Evolutionary conservation across 2,329 filamentous ascomycete species (phyloP).

Genomic region (Phaeosphaeria sp.): DNA sequence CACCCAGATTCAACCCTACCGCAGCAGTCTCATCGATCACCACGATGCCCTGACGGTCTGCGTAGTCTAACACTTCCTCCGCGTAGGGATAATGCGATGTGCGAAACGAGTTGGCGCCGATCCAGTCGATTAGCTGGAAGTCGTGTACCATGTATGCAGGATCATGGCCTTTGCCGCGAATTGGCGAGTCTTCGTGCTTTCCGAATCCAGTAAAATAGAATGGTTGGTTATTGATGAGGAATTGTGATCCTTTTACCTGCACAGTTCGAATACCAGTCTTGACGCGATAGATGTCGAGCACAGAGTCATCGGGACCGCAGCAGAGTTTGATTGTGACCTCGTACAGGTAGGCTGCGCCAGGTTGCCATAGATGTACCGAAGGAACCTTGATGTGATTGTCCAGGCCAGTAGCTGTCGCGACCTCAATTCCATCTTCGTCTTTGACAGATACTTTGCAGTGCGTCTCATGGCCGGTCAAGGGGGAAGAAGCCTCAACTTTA

Average conservation of each 20-base stretch:
- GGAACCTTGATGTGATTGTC: conserved; percentile 3
- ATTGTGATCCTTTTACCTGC: conserved; percentile 4
- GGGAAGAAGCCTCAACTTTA: neutral
- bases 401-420: neutral
- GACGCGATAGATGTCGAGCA: conserved; percentile 7
- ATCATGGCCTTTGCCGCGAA: conserved; percentile 17
- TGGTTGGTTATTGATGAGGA: conserved; percentile 14
- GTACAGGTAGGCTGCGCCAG: conserved; percentile 13
- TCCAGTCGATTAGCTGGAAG: conserved; percentile 13
- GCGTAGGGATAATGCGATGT: conserved; percentile 17
- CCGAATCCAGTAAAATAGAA: conserved; percentile 19
- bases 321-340: conserved; percentile 2
- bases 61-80: conserved; percentile 17
- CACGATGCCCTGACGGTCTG: conserved; percentile 15
- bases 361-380: conserved; percentile 8
- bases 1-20: conserved; percentile 10
- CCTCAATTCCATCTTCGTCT: conserved; percentile 1
- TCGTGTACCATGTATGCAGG: conserved; percentile 18
- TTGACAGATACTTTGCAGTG: neutral
- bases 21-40: conserved; percentile 17
- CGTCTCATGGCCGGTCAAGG: neutral
- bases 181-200: conserved; percentile 14
- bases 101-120: conserved; percentile 17
- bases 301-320: neutral
- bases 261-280: conserved; percentile 12